Evolutionary conservation across 352 stramenopile species (phyloP).

Genomic region (Pythium brachiatum): DNA sequence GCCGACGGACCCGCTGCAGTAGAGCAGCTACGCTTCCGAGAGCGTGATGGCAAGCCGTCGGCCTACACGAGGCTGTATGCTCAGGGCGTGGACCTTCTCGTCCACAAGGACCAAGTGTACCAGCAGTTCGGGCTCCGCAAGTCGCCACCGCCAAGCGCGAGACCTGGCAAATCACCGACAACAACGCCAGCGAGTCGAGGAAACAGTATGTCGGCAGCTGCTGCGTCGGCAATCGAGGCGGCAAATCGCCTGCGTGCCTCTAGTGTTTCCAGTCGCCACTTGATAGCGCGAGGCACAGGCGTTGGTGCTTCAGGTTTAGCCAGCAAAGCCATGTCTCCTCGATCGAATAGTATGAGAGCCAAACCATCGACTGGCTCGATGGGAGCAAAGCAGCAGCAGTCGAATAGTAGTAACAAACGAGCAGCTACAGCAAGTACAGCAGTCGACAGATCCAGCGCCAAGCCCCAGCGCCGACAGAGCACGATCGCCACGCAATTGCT

Average conservation of each 20-base stretch:
- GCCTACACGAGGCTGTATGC: slow-evolving; percentile 57
- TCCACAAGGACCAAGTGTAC: slow-evolving; percentile 61
- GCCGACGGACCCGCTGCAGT: neutral
- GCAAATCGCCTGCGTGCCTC: neutral
- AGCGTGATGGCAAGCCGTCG: slow-evolving; percentile 22
- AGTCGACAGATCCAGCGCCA: neutral
- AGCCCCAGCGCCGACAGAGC: slow-evolving; percentile 14
- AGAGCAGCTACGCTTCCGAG: slow-evolving; percentile 24
- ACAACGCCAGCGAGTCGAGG: neutral
- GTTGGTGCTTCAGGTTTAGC: neutral
- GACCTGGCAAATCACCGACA: neutral
- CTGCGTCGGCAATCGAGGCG: neutral
- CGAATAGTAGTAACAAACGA: neutral
- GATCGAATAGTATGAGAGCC: neutral
- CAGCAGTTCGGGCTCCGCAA: slow-evolving; percentile 53
- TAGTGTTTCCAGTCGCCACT: neutral
- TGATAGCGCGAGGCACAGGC: neutral
- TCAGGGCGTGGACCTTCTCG: slow-evolving; percentile 46
- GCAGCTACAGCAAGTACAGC: neutral
- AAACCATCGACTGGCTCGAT: neutral
- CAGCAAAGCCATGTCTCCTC: neutral
- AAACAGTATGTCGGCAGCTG: neutral
- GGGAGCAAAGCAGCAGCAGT: neutral
- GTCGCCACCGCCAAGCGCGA: slow-evolving; percentile 7
- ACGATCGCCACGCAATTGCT: slow-evolving; percentile 25